phyloP scores from a whole-genome alignment of 768 basidiomycete species.

The Trametes elegans region DNA sequence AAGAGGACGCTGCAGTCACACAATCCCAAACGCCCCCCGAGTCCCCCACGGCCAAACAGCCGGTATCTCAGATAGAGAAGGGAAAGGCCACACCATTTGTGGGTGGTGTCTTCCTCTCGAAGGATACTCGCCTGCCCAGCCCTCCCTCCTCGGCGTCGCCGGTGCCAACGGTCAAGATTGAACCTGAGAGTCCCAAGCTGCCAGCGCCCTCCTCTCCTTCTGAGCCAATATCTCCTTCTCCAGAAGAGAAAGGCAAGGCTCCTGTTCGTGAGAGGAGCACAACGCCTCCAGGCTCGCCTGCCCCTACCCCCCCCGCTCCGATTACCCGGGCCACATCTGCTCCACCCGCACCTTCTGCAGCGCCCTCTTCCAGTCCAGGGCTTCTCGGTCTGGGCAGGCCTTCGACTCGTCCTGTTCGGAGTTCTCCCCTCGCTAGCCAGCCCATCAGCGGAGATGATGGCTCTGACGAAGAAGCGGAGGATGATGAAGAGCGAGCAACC shows the following conservation, averaged over 20 bases:
- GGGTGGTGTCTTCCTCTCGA: not conserved
- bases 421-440: conserved; percentile 68
- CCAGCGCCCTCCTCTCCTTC: conserved; percentile 9
- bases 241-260: conserved; percentile 1
- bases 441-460: conserved; percentile 44
- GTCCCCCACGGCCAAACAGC: conserved; percentile 15
- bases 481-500: conserved; percentile 3
- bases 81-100: not conserved
- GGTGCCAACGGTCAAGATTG: not conserved
- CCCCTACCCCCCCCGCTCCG: conserved; percentile 22
- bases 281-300: conserved; percentile 66
- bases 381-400: conserved; percentile 53
- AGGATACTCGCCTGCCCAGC: not conserved
- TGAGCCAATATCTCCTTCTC: not conserved
- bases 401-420: conserved; percentile 66
- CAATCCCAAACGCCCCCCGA: conserved; percentile 24
- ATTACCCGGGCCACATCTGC: conserved; percentile 31
- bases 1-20: conserved; percentile 22
- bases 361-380: conserved; percentile 27
- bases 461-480: conserved; percentile 33
- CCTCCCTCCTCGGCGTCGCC: not conserved
- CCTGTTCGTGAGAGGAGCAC: conserved; percentile 42
- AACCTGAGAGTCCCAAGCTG: conserved; percentile 6
- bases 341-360: conserved; percentile 33
- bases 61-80: conserved; percentile 24